phyloP scores from a whole-genome alignment of 768 basidiomycete genomes.

The Pleurotus tuber-regium region DNA sequence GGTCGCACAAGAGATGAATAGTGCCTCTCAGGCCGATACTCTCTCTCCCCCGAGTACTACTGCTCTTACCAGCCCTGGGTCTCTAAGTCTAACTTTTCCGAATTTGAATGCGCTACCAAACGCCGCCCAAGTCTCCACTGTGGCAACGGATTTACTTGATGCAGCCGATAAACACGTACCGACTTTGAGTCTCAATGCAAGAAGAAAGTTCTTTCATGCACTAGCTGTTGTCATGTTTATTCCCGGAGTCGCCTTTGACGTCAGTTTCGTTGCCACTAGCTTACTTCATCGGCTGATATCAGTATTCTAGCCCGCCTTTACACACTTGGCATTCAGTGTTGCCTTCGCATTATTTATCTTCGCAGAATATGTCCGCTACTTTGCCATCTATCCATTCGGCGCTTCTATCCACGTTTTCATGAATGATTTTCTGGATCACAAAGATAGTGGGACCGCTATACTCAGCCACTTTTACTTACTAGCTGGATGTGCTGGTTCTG shows the following conservation, averaged over 20 bases:
- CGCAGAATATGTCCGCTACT: constrained; percentile 96
- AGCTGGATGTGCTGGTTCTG: constrained; percentile 88
- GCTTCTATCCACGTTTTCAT: constrained; percentile 93
- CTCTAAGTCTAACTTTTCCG: constrained; percentile 41
- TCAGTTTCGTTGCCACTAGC: constrained; percentile 38
- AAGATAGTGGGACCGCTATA: constrained; percentile 94
- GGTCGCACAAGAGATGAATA: constrained; percentile 23
- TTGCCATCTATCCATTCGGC: constrained; percentile 96
- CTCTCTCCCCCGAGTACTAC: constrained; percentile 5
- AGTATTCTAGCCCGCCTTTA: constrained; percentile 81
- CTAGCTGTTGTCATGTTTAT: constrained; percentile 96
- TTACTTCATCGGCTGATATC: constrained; percentile 14
- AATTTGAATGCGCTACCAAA: constrained; percentile 54
- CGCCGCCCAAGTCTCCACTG: constrained; percentile 41
- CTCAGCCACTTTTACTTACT: constrained; percentile 96
- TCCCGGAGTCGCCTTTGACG: constrained; percentile 90
- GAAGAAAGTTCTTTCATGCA: constrained; percentile 96
- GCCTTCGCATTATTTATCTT: constrained; percentile 96
- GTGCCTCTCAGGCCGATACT: constrained; percentile 19
- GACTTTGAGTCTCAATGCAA: constrained; percentile 84
- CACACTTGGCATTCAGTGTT: constrained; percentile 90
- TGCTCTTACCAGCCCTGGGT: constrained; percentile 16
- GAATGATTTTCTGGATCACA: constrained; percentile 95
- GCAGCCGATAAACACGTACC: constrained; percentile 90
- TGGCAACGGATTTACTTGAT: constrained; percentile 69